Evolutionary conservation across 2,329 filamentous ascomycete species (phyloP).

Genomic region (Colletotrichum acutatum): DNA sequence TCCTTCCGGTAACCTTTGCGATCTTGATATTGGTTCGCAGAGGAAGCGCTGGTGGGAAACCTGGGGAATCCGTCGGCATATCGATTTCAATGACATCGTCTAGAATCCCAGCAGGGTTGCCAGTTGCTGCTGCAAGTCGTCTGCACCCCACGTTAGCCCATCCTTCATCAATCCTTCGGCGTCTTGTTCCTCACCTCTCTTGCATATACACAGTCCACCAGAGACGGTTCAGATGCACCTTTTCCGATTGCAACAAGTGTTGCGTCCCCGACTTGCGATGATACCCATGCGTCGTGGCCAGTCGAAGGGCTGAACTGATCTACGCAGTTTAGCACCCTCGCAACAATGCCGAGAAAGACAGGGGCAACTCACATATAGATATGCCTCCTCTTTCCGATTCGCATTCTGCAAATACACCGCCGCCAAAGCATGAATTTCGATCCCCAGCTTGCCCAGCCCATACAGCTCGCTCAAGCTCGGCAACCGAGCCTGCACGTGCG

Average conservation of each 20-base stretch:
- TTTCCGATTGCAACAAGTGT: constrained; percentile 19
- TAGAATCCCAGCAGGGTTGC: constrained; percentile 22
- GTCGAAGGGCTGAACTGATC: constrained; percentile 28
- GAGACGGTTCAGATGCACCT: constrained; percentile 30
- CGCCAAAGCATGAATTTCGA: constrained; percentile 29
- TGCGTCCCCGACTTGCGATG: constrained; percentile 25
- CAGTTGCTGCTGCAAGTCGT: constrained; percentile 31
- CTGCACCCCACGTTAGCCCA: background rate
- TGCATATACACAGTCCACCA: constrained; percentile 38
- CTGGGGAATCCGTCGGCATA: constrained; percentile 20
- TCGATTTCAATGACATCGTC: constrained; percentile 26
- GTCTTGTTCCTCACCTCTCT: constrained; percentile 17
- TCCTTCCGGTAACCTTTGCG: constrained; percentile 26
- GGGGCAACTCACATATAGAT: constrained; percentile 27
- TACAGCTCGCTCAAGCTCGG: constrained; percentile 20
- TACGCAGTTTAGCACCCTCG: background rate
- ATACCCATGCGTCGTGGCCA: constrained; percentile 35
- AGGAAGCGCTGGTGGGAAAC: constrained; percentile 7
- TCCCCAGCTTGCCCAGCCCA: constrained; percentile 14
- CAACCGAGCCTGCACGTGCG: constrained; percentile 6
- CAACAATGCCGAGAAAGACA: background rate
- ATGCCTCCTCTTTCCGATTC: constrained; percentile 33
- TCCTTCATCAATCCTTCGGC: background rate
- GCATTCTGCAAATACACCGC: constrained; percentile 34
- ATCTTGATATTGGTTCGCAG: constrained; percentile 27